A percentile compares a stretch with the other conserved stretches of the same genome.
Evolutionary conservation across 2,329 filamentous ascomycete species (phyloP).

Genomic region (Neoarthrinium moseri): DNA sequence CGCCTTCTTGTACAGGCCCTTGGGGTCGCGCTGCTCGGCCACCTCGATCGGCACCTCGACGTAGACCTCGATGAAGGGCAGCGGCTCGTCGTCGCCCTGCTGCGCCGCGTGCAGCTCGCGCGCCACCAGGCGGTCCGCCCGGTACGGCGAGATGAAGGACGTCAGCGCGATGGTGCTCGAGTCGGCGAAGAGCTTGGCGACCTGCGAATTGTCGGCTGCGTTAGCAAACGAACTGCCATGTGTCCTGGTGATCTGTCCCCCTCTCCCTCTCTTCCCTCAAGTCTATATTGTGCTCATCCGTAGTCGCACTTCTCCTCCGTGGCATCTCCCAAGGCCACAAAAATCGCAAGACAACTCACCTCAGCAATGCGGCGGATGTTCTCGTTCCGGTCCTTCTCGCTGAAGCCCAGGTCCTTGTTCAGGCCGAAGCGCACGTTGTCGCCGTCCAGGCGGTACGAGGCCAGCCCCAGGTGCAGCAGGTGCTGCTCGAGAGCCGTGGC

Average conservation of each 20-base stretch:
- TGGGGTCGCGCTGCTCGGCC: slow-evolving; percentile 92
- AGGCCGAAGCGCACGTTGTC: slow-evolving; percentile 98
- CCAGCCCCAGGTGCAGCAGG: slow-evolving; percentile 78
- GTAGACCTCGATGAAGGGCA: slow-evolving; percentile 92
- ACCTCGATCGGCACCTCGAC: slow-evolving; percentile 90
- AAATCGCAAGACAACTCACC: slow-evolving; percentile 32
- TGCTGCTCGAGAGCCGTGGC: slow-evolving; percentile 97
- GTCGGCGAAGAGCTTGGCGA: slow-evolving; percentile 96
- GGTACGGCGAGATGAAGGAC: slow-evolving; percentile 96
- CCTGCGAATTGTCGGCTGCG: slow-evolving; percentile 41
- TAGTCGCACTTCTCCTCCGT: not conserved
- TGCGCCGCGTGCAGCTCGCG: slow-evolving; percentile 71
- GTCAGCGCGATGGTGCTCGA: slow-evolving; percentile 84
- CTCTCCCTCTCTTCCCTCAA: not conserved
- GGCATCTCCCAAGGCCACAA: not conserved
- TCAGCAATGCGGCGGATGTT: slow-evolving; percentile 97
- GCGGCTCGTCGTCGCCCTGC: slow-evolving; percentile 59
- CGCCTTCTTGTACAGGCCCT: slow-evolving; percentile 97
- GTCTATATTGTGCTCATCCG: not conserved
- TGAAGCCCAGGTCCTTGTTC: slow-evolving; percentile 97
- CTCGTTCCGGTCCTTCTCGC: slow-evolving; percentile 89
- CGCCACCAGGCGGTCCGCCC: slow-evolving; percentile 79
- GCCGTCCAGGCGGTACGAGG: slow-evolving; percentile 91
- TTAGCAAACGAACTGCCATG: not conserved
- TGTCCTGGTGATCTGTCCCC: not conserved